Evolutionary conservation across 495 filamentous ascomycete genomes (phyloP), one percentile per base, ranked within the genome.

Genomic region (Cercophora newfieldiana): DNA sequence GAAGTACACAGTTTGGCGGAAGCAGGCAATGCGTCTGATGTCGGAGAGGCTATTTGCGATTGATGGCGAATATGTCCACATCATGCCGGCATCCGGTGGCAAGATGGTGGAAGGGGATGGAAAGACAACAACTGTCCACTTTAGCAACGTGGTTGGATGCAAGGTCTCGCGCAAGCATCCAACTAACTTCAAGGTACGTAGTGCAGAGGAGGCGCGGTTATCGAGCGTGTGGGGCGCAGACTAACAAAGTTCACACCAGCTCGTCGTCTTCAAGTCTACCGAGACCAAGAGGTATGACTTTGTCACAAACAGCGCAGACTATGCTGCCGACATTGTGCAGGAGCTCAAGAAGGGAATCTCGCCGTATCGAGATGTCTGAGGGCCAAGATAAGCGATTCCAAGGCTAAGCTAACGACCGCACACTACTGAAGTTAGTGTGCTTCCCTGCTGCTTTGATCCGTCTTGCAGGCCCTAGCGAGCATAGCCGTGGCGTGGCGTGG

Each of bases 281-380:
- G 94, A 97, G 75, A 91, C 88, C 70, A 98, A 99, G 81, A 81
- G 93, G 67, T 99, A 99, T 79, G 95, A 99, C 72, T 99, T 98
- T 80, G 94, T 98, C 76, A 91, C 94, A 16, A 86, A 84, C 66
- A 93, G 84, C 71, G 80, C 83, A 1, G 85, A 87, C 29, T 92
- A 96, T 72, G 94, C 94, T n/a, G 82, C 85, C 26, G 92, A 95
- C 74, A 92, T 99, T 74, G 94, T 97, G 47, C 85, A 82, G 59
- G 95, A 96, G 79, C 90, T 97, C 65, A 93, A 87, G 78, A 90
- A 86, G 74, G 89, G 86, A 33, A 85, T 89, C 21, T 81, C 83
- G 7, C 85, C 84, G 19, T 87, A 86, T 66, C 71, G 77, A 3
- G 75, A 78, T 21, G 65, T 76, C 24, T 77, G 68, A 72, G 30